Percentiles rank a stretch among this genome's conserved stretches.
Conservation (phyloP, 805 yeast genomes). For the Yarrowia phangngaensis region DNA sequence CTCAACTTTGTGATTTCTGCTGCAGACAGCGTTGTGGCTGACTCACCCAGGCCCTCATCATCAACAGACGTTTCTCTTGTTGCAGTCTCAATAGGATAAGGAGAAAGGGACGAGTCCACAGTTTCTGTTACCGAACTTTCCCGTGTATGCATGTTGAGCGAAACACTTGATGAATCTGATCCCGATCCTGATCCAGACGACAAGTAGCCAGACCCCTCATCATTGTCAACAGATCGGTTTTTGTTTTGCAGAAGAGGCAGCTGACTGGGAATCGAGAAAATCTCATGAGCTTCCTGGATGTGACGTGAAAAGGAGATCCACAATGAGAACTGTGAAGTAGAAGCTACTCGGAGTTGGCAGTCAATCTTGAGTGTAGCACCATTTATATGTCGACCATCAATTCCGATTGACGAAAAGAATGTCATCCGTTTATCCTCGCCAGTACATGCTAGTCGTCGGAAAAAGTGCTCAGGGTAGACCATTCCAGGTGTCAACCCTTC, state of each 20-base stretch:
- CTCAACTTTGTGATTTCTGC: slow-evolving; percentile 30
- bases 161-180: neutral
- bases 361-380: slow-evolving; percentile 66
- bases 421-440: slow-evolving; percentile 12
- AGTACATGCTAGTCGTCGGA: slow-evolving; percentile 49
- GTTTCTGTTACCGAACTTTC: neutral
- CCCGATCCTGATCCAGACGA: neutral
- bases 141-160: slow-evolving; percentile 1
- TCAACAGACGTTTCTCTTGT: neutral
- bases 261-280: slow-evolving; percentile 52
- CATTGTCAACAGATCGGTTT: neutral
- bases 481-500: slow-evolving; percentile 51
- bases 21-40: slow-evolving; percentile 10
- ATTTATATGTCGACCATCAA: slow-evolving; percentile 65
- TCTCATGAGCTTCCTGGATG: slow-evolving; percentile 32
- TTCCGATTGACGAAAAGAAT: slow-evolving; percentile 43
- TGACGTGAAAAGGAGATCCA: slow-evolving; percentile 84
- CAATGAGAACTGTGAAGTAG: slow-evolving; percentile 54
- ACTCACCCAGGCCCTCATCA: neutral
- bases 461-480: slow-evolving; percentile 87
- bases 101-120: no score
- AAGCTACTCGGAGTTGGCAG: slow-evolving; percentile 71
- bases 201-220: neutral
- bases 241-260: slow-evolving; percentile 43
- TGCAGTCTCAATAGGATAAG: no score